Conservation (phyloP, 257 asterid genomes). For the Salvia hispanica region DNA sequence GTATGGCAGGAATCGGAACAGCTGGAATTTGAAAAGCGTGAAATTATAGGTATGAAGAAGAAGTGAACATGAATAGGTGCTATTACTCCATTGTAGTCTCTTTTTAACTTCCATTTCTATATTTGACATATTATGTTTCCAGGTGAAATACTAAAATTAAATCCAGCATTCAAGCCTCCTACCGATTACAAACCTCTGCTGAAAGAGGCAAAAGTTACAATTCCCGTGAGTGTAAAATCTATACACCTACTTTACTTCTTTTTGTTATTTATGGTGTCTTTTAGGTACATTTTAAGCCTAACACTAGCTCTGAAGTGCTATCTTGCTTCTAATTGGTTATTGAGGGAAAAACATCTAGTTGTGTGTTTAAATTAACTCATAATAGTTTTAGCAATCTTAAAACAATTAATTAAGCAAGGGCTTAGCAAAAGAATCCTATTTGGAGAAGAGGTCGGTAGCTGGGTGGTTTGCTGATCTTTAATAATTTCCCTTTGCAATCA, state of each 20-base stretch:
- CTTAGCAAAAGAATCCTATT: not conserved
- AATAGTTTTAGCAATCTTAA: slow-evolving; percentile 20
- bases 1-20: slow-evolving; percentile 49
- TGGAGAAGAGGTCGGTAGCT: slow-evolving; percentile 9
- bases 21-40: slow-evolving; percentile 81
- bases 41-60: slow-evolving; percentile 69
- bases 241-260: slow-evolving; percentile 16
- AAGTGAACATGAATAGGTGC: slow-evolving; percentile 16
- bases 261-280: slow-evolving; percentile 9
- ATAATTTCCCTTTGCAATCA: not conserved
- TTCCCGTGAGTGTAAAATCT: slow-evolving; percentile 69
- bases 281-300: slow-evolving; percentile 10
- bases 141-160: slow-evolving; percentile 80
- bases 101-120: slow-evolving; percentile 14
- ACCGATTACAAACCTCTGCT: slow-evolving; percentile 77
- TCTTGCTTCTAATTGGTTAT: slow-evolving; percentile 18
- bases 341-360: slow-evolving; percentile 9
- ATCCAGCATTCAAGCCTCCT: slow-evolving; percentile 80
- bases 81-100: slow-evolving; percentile 17
- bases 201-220: slow-evolving; percentile 76
- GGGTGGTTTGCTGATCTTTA: slow-evolving; percentile 5
- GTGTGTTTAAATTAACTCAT: not conserved
- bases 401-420: slow-evolving; percentile 7
- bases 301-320: slow-evolving; percentile 3
- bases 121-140: slow-evolving; percentile 29